These are phyloP conservation scores for Botrytis paeoniae DNA, from an alignment of 2,329 filamentous ascomycete species.

Conservation along the genomic window DNA sequence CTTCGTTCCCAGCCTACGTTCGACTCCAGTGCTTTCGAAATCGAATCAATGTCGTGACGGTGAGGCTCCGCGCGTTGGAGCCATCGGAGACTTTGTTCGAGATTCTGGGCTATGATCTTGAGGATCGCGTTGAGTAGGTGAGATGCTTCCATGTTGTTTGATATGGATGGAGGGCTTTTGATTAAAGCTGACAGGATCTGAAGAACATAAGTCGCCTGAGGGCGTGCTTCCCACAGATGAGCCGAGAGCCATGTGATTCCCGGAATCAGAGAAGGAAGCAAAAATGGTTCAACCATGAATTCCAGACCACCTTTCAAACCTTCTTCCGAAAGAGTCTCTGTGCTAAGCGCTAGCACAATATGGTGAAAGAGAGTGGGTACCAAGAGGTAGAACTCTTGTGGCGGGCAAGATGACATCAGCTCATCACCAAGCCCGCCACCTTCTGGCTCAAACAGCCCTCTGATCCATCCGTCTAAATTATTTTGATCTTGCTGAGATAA, in stretches of 20 bases:
- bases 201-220: constrained; percentile 65
- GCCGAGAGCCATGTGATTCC: constrained; percentile 69
- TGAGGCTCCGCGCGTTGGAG: constrained; percentile 65
- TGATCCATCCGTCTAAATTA: constrained; percentile 72
- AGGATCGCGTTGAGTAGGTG: constrained; percentile 69
- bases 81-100: constrained; percentile 64
- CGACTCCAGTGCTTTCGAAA: constrained; percentile 62
- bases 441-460: constrained; percentile 72
- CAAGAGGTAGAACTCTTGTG: constrained; percentile 77
- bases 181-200: constrained; percentile 71
- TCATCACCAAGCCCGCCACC: constrained; percentile 73
- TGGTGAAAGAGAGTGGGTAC: constrained; percentile 75
- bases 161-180: constrained; percentile 62
- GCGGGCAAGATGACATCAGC: constrained; percentile 75
- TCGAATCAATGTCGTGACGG: constrained; percentile 66
- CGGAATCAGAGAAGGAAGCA: constrained; percentile 74
- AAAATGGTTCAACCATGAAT: constrained; percentile 75
- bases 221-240: constrained; percentile 64
- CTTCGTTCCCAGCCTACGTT: constrained; percentile 58
- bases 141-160: constrained; percentile 58
- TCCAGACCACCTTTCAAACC: constrained; percentile 72
- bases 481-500: constrained; percentile 60
- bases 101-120: constrained; percentile 65
- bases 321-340: constrained; percentile 63
- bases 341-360: constrained; percentile 67